Evolutionary conservation across 176 grass and related monocot genomes (phyloP), one percentile per base, ranked within the genome.

Genomic region (Triticum dicoccoides): DNA sequence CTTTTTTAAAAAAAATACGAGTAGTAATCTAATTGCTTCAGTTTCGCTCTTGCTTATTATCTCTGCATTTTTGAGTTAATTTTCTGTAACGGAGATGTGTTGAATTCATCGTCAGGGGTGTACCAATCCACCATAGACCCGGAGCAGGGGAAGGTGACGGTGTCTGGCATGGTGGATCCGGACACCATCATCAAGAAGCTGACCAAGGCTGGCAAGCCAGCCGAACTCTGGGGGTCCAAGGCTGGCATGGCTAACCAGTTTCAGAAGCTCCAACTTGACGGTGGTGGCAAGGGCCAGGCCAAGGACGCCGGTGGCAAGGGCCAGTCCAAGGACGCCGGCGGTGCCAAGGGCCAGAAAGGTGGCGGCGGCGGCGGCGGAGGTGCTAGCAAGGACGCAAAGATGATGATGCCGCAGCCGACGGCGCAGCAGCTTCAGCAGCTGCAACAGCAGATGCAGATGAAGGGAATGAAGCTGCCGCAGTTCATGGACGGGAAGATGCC

Each of bases 371-470:
- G 49, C 6, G 38, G 82, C 12, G 73, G 82, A 4, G 82, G 51
- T 4, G 88, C 65, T 20, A 67, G 20, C 70, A 85, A 87, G 14
- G 79, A 73, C 17, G 75, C 44, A 1, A 89, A 81, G 44, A 87
- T 88, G 54, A 58, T 27, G 70, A 32, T 84, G 70, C 90, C 87
- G 23, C 81, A 44, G 69, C 84, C 86, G 9, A 85, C 83, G 25
- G 76, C 89, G 45, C 93, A 92, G 62, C 93, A 95, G 85, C 82
- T 94, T 14, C 90, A 88, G 23, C 91, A 89, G 67, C 42, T 92
- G 61, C 88, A 88, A 12, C 91, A 90, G 34, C 79, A 86, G 91
- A 84, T 93, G 81, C 92, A 92, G n/a, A 84, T 90, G 79, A 98
- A 92, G 59, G 91, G 87, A 49, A 64, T 95, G 83, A 91, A 95